Evolutionary conservation across 2,329 filamentous ascomycete genomes (phyloP), one percentile per base, ranked within the genome.

Genomic region (Colletotrichum liaoningense): DNA sequence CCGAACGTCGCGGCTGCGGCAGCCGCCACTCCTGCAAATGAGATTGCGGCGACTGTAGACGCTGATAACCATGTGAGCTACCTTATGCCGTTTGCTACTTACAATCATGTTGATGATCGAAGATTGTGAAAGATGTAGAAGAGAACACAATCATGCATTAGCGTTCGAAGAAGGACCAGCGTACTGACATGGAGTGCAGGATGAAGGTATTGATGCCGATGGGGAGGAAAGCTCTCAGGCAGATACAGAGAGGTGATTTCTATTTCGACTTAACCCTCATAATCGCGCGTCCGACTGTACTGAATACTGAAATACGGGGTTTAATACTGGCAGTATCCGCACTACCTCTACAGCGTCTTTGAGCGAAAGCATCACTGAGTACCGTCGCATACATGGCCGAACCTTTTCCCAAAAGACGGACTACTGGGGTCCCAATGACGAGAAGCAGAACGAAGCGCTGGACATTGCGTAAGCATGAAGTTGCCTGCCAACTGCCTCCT

Each of bases 381-480:
- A 82, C 67, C 79, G 81, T 52, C 74, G 72, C n/a, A 72, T 82
- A 14, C 79, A 82, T 42, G 79, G 79, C 1, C 79, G 80, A 5
- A 80, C 78, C 1, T 81, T 76, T 42, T 78, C 76, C 33, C 77
- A 76, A 28, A 77, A 77, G 4, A 77, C 77, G 0, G 75, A 79
- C 1, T 80, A 79, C 7, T 80, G 79, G 78, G 63, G 30, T 5
- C 1, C 57, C 9, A 16, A 78, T 74, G 75, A 78, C 0, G 75
- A 78, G 0, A 74, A 76, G 0, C 77, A 80, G 16, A 80, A 57
- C 9, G 56, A 63, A 3, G 35, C 70, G 2, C 46, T 78, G 5
- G 78, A 67, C 2, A 19, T 46, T 46, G 42, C 19, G 42, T 46
- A n/a, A 46, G 42, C 7, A 46, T 7, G 7, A n/a, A 46, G 7